Conservation (phyloP, 257 asterid species). For the Paraleonurus japonicus region DNA sequence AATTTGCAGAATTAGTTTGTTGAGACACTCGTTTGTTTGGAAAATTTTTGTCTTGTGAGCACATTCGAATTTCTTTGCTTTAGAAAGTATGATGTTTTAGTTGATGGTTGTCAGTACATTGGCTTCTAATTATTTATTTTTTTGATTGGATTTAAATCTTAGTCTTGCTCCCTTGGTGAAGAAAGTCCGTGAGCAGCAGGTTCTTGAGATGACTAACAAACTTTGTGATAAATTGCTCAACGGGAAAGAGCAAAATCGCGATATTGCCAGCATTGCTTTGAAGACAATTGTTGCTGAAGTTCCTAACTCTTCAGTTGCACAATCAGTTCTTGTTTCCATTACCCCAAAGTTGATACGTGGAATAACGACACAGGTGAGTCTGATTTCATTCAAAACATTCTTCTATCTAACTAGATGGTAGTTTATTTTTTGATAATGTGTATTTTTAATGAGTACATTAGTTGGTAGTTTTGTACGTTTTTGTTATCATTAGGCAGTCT, state of each 20-base stretch:
- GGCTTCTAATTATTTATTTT: constrained; percentile 14
- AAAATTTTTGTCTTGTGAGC: constrained; percentile 19
- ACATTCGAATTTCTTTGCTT: neutral
- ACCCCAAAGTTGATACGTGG: constrained; percentile 90
- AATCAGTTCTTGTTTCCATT: constrained; percentile 66
- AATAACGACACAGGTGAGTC: constrained; percentile 66
- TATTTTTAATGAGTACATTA: neutral
- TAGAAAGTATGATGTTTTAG: constrained; percentile 1
- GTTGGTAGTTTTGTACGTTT: neutral
- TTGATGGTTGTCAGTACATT: constrained; percentile 4
- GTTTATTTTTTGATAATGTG: neutral
- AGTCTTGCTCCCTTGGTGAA: constrained; percentile 92
- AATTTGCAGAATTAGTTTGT: constrained; percentile 5
- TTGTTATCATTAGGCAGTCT: neutral
- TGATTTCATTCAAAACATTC: neutral
- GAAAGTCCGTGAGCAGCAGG: constrained; percentile 81
- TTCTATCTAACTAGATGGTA: constrained; percentile 5
- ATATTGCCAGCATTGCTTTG: constrained; percentile 95
- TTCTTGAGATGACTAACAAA: constrained; percentile 82
- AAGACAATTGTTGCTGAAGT: constrained; percentile 98
- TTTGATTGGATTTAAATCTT: constrained; percentile 28
- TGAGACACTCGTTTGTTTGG: neutral
- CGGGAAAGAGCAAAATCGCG: constrained; percentile 91
- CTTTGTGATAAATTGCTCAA: constrained; percentile 96
- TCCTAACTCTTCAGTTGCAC: constrained; percentile 72